Evolutionary conservation across 2,329 filamentous ascomycete genomes (phyloP).

Genomic region (Paraconiothyrium brasiliense): DNA sequence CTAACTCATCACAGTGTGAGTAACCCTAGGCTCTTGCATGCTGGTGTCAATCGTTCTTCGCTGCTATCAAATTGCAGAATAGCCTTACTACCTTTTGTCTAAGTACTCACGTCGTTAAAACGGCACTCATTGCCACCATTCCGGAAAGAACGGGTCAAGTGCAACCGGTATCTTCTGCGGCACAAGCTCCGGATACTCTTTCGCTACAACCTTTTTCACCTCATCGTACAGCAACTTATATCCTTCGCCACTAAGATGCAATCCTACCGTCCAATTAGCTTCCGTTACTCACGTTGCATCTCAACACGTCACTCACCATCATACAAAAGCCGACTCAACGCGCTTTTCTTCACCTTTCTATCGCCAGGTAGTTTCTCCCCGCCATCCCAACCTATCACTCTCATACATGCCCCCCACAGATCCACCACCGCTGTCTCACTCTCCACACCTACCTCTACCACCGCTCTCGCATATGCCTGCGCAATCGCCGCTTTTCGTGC

Average conservation of each 20-base stretch:
- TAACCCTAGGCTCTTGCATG: too few relatives aligned
- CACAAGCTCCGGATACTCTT: slow-evolving; percentile 16
- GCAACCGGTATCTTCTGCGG: slow-evolving; percentile 19
- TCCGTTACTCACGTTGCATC: not conserved
- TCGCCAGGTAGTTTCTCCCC: slow-evolving; percentile 17
- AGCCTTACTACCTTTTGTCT: not conserved
- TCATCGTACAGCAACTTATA: slow-evolving; percentile 15
- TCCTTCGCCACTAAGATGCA: slow-evolving; percentile 20
- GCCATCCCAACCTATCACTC: slow-evolving; percentile 17
- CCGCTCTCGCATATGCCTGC: slow-evolving; percentile 16
- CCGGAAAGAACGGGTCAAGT: slow-evolving; percentile 21
- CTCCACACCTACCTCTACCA: slow-evolving; percentile 4
- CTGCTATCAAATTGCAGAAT: too few relatives aligned
- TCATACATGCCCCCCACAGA: slow-evolving; percentile 21
- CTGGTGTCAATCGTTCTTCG: too few relatives aligned
- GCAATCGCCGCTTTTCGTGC: slow-evolving; percentile 21
- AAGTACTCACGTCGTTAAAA: not conserved
- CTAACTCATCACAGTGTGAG: too few relatives aligned
- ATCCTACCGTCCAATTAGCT: not conserved
- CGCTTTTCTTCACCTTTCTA: slow-evolving; percentile 14
- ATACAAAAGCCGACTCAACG: slow-evolving; percentile 15
- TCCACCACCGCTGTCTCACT: slow-evolving; percentile 14
- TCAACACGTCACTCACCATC: slow-evolving; percentile 16
- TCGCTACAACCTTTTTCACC: slow-evolving; percentile 17
- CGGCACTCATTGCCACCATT: slow-evolving; percentile 6